phyloP scores from a whole-genome alignment of 306 rosid species.

The Calophaca sinica region DNA sequence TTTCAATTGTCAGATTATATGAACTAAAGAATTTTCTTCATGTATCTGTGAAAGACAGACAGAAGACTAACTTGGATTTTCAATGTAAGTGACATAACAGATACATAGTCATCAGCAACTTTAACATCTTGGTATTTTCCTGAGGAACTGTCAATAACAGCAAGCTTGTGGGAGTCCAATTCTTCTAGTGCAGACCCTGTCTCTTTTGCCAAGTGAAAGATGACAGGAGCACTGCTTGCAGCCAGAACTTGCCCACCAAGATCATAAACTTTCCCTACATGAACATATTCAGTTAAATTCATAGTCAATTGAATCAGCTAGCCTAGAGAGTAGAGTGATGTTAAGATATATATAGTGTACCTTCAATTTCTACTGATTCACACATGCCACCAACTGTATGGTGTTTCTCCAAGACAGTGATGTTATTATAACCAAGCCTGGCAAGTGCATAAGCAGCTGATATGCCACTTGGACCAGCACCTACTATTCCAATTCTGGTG shows the following conservation, averaged over 20 bases:
- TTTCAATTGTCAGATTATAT: conserved; percentile 19
- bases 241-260: conserved; percentile 97
- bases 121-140: conserved; percentile 74
- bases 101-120: conserved; percentile 89
- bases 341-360: conserved; percentile 46
- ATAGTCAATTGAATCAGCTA: conserved; percentile 2
- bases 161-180: conserved; percentile 96
- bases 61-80: conserved; percentile 73
- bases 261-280: conserved; percentile 80
- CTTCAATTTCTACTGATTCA: conserved; percentile 88
- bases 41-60: conserved; percentile 10
- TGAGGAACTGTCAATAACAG: conserved; percentile 69
- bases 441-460: conserved; percentile 90
- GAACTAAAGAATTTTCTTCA: conserved; percentile 5
- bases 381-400: conserved; percentile 93
- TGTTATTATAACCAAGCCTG: conserved; percentile 77
- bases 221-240: conserved; percentile 88
- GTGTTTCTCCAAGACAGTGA: conserved; percentile 81
- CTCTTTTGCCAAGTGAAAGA: conserved; percentile 90
- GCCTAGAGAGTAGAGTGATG: neutral
- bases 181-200: conserved; percentile 74
- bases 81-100: conserved; percentile 81
- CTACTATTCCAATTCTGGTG: conserved; percentile 85
- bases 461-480: conserved; percentile 95
- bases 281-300: conserved; percentile 22